Base-by-base conservation (phyloP, 306 rosid genomes). In the Inga leiocalycina region DNA sequence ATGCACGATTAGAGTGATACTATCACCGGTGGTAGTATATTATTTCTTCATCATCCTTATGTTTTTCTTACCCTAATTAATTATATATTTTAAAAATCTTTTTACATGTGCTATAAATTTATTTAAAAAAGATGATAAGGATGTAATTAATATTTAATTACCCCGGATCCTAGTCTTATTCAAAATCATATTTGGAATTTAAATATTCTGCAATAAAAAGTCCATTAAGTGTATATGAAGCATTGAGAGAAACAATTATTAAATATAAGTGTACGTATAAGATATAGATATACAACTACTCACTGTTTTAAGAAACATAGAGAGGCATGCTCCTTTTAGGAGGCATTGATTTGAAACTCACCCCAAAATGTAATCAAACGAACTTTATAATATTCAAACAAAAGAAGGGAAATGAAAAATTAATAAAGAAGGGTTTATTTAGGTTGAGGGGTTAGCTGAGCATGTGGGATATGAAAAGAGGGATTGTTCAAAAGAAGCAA, bases 401-500 rank as follows among this genome's bases (percentile, higher is more conserved):
- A 34, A 78, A 81, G 59, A 62, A 64, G 45, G 14, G 22, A 11
- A 68, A 17, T 17, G 13, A 45, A 45, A 0, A 49, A 49, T 49
- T 14, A 49, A 14, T 12, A 49, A 49, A 49, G 15, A 49, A 49
- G 19, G 5, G 19, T 4, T 49, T 49, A 49, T 12, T 49, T 4
- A 49, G 54, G 54, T 46, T 2, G 16, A 37, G 49, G 45, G 56
- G 5, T 8, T 10, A 59, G 78, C 78, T 82, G 52, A 61, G 68
- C 82, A 87, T 74, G 82, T 79, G 44, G 84, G 71, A 62, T 37
- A 78, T 75, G 44, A 74, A 84, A 82, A 84, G 77, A 51, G 61
- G 43, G 69, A 20, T 68, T 72, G 75, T 77, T 76, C 19, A 82
- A 85, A 88, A 85, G 86, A 88, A 84, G 71, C 77, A 81, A 85